Conservation (phyloP, 225 moss, liverwort and hornwort genomes). For the Polytrichum formosum region DNA sequence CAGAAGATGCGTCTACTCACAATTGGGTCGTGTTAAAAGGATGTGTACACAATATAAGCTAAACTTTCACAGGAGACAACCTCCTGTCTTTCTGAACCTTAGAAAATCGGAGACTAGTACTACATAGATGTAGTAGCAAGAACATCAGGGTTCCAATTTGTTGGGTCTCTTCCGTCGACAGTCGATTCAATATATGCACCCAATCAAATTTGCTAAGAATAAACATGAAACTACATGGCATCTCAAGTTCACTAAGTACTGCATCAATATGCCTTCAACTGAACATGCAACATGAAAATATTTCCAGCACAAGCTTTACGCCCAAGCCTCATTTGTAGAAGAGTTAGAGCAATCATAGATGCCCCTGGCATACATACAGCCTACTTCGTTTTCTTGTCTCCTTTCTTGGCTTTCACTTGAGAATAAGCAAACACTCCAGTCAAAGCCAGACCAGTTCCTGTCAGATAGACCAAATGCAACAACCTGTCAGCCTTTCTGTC, state of each 20-base stretch:
- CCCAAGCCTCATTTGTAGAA: not conserved
- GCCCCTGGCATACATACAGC: no score
- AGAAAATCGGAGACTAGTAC: not conserved
- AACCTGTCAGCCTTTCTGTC: not conserved
- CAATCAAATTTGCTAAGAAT: conserved; percentile 1
- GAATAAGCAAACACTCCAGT: conserved; percentile 96
- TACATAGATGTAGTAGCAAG: not conserved
- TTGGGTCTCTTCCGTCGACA: not conserved
- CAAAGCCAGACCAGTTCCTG: conserved; percentile 88
- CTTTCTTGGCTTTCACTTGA: conserved; percentile 73
- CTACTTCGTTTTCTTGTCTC: conserved; percentile 35
- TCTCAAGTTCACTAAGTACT: not conserved
- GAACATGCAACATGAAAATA: conserved; percentile 2
- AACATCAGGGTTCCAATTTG: not conserved
- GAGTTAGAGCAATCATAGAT: not conserved
- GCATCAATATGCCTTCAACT: not conserved
- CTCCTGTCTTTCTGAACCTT: not conserved
- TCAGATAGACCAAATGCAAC: not conserved
- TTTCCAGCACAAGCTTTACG: not conserved
- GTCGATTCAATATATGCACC: not conserved
- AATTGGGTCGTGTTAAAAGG: not conserved
- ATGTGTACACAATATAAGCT: not conserved
- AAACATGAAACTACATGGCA: not conserved
- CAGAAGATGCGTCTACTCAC: not conserved
- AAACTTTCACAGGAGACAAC: not conserved